Conservation (phyloP, 1,139 yeast species). For the Groenewaldozyma sp. region DNA sequence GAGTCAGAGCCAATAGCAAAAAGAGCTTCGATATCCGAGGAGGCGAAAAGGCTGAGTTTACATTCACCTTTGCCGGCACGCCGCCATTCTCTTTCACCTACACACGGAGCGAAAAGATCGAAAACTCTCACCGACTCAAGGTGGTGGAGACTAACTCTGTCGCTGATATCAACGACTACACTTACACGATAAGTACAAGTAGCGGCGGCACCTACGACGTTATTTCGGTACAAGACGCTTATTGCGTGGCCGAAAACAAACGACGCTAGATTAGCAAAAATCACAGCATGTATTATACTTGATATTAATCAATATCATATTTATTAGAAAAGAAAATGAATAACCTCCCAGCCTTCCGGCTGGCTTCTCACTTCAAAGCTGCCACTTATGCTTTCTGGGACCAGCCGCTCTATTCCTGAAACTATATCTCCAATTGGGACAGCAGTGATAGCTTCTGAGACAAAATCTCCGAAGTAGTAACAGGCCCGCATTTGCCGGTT, state of each 20-base stretch:
- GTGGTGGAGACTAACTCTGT: conserved; percentile 74
- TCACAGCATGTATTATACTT: too few species aligned
- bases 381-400: too few species aligned
- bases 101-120: conserved; percentile 38
- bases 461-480: too few species aligned
- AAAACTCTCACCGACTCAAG: conserved; percentile 32
- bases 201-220: conserved; percentile 94
- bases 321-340: too few species aligned
- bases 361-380: background rate
- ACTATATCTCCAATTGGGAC: too few species aligned
- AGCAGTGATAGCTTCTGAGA: too few species aligned
- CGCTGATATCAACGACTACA: conserved; percentile 56
- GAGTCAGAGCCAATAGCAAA: conserved; percentile 82
- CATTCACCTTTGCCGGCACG: conserved; percentile 44
- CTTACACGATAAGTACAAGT: conserved; percentile 64
- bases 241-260: conserved; percentile 41
- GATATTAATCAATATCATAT: background rate
- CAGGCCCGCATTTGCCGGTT: too few species aligned
- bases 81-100: conserved; percentile 46
- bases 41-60: conserved; percentile 46
- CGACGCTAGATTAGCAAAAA: conserved; percentile 4
- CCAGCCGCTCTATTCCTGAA: too few species aligned
- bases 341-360: background rate
- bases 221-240: conserved; percentile 72
- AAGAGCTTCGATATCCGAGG: conserved; percentile 80